Conservation (phyloP, 2,329 filamentous ascomycete species). For the Colletotrichum sp. region DNA sequence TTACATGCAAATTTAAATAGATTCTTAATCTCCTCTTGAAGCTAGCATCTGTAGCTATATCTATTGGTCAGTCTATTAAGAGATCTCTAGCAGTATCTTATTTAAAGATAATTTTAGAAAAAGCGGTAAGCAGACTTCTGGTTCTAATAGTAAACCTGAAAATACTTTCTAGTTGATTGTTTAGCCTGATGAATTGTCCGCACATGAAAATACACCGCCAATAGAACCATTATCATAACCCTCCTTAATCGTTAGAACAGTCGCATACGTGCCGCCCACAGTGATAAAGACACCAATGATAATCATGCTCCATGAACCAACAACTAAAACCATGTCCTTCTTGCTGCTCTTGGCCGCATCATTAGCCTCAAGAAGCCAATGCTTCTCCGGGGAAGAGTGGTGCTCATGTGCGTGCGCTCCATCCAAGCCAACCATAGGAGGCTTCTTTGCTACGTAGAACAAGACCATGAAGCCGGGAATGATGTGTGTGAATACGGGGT, state of each 20-base stretch:
- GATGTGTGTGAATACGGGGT: background rate
- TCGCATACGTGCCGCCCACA: conserved; percentile 25
- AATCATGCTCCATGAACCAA: conserved; percentile 28
- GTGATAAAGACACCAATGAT: conserved; percentile 27
- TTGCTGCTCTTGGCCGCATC: conserved; percentile 15
- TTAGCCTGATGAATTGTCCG: conserved; percentile 27
- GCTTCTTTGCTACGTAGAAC: background rate
- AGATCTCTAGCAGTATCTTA: too few relatives aligned
- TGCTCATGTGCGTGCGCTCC: background rate
- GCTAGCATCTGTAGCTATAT: too few relatives aligned
- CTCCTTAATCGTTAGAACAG: conserved; percentile 27
- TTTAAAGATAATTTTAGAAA: too few relatives aligned
- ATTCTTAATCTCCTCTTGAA: too few relatives aligned
- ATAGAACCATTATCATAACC: conserved; percentile 27
- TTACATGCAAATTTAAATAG: too few relatives aligned
- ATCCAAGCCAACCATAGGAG: background rate
- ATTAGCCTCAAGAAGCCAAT: background rate
- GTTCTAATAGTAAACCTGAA: too few relatives aligned
- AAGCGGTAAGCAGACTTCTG: too few relatives aligned
- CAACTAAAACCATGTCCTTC: conserved; percentile 25
- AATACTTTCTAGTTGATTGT: accelerated
- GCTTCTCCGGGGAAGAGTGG: background rate
- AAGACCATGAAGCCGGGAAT: background rate
- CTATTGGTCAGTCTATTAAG: too few relatives aligned
- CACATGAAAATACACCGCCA: conserved; percentile 28